Percentiles rank a stretch among this genome's conserved stretches.
These are phyloP conservation scores for Pluteus cervinus DNA, from an alignment of 768 basidiomycete genomes.

Conservation along the genomic window DNA sequence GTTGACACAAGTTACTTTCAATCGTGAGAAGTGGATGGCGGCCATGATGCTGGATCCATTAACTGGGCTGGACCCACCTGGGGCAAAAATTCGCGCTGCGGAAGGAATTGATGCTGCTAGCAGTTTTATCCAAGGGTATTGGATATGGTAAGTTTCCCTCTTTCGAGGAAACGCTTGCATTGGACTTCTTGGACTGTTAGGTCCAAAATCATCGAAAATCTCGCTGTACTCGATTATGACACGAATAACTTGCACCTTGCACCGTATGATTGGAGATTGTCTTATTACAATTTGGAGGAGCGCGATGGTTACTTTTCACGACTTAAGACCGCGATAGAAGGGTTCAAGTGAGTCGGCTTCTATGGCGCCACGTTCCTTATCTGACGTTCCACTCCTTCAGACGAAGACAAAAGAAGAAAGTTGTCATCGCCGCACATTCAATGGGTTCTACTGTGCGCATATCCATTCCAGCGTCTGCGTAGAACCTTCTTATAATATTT, in stretches of 20 bases:
- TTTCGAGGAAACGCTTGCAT: neutral
- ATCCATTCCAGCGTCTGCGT: too few species aligned
- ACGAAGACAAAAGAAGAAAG: slow-evolving; percentile 65
- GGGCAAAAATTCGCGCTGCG: slow-evolving; percentile 82
- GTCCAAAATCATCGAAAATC: slow-evolving; percentile 92
- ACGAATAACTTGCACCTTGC: slow-evolving; percentile 82
- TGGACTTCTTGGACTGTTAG: slow-evolving; percentile 24
- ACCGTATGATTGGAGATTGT: slow-evolving; percentile 88
- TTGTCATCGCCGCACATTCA: slow-evolving; percentile 80
- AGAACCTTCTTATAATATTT: slow-evolving; percentile 1
- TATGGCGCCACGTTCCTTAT: neutral
- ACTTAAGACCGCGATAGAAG: slow-evolving; percentile 77
- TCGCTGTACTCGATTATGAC: slow-evolving; percentile 90
- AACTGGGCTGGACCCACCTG: slow-evolving; percentile 86
- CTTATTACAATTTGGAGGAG: slow-evolving; percentile 86
- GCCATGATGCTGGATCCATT: slow-evolving; percentile 88
- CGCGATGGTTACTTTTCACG: slow-evolving; percentile 86
- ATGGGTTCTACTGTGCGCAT: slow-evolving; percentile 77
- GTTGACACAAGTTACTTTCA: slow-evolving; percentile 78
- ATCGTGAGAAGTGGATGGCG: slow-evolving; percentile 84
- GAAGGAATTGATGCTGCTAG: slow-evolving; percentile 91
- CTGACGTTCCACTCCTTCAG: slow-evolving; percentile 26
- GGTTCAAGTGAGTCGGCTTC: slow-evolving; percentile 58
- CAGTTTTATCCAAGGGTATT: slow-evolving; percentile 84
- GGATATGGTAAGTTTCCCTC: slow-evolving; percentile 68